Conservation (phyloP, 305 asterid species). For the Fraxinus floribunda region DNA sequence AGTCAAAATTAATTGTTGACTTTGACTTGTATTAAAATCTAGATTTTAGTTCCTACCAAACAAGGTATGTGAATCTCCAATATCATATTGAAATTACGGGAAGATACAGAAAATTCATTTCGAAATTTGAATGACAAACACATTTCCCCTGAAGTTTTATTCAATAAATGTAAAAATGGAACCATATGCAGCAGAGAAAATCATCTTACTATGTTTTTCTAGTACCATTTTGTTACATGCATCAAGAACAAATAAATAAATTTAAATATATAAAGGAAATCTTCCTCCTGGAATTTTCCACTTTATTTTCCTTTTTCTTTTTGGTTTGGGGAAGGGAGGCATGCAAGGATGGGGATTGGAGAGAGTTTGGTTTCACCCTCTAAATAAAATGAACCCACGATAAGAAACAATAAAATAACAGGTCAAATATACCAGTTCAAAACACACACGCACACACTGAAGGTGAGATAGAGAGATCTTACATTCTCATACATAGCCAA, state of each 20-base stretch:
- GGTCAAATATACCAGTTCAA: background rate
- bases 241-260: background rate
- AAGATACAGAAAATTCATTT: background rate
- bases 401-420: background rate
- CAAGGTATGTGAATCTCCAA: background rate
- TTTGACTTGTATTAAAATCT: too few species aligned
- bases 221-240: background rate
- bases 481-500: constrained; percentile 32
- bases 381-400: background rate
- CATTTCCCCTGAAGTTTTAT: background rate
- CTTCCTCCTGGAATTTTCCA: background rate
- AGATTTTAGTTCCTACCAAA: background rate
- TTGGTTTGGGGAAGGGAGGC: background rate
- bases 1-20: background rate
- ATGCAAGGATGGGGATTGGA: background rate
- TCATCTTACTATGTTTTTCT: background rate
- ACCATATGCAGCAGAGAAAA: background rate
- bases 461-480: background rate
- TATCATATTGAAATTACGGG: background rate
- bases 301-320: background rate
- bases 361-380: background rate
- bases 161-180: background rate
- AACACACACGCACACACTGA: background rate
- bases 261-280: background rate
- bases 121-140: background rate